Base-by-base conservation (phyloP, 805 yeast species). In the Aciculoconidium aculeatum region DNA sequence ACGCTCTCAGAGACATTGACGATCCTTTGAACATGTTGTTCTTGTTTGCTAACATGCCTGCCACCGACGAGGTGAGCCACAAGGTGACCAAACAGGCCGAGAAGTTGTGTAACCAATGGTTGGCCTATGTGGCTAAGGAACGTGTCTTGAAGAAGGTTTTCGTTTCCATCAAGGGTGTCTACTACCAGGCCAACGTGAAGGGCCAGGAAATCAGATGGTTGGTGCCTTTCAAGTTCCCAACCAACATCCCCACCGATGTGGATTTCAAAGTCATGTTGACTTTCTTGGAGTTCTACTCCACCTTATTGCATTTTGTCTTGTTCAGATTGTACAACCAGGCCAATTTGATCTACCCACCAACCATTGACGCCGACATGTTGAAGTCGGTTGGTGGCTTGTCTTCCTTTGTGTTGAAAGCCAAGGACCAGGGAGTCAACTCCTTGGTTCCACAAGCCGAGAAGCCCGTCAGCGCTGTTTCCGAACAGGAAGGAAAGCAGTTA, bases 261-360 rank as follows among this genome's bases (percentile, higher is more conserved):
- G 98, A 92, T 61, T 90, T 92, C 68, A 75, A 92, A 59, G 86
- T 92, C 65, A 92, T 92, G 98, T 69, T 86, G 50, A 90, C 97
- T 1, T 92, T 92, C 61, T 72, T 92, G 51, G 98, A 92, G 62
- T 88, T 92, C 60, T 92, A 92, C 64, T 80, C 95, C 11, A 90
- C 97, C 15, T 63, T 92, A 45, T 61, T 88, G 49, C 95, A 87
- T 51, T 92, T 92, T 53, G 88, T 81, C 13, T 67, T 90, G 32
- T 92, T 54, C 71, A 82, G 83, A 55, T 71, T 92, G 39, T 92
- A 86, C 65, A 75, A 82, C 13, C 97, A 87, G 44, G 69, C 80
- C 18, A 88, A 80, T 39, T 72, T 92, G 49, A 78, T 84, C 17
- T 92, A 88, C 55, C 98, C 98, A 23, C 98, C 98, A 34, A 75